phyloP scores from a whole-genome alignment of 1,284 basidiomycete genomes.

The Wallemia mellicola region DNA sequence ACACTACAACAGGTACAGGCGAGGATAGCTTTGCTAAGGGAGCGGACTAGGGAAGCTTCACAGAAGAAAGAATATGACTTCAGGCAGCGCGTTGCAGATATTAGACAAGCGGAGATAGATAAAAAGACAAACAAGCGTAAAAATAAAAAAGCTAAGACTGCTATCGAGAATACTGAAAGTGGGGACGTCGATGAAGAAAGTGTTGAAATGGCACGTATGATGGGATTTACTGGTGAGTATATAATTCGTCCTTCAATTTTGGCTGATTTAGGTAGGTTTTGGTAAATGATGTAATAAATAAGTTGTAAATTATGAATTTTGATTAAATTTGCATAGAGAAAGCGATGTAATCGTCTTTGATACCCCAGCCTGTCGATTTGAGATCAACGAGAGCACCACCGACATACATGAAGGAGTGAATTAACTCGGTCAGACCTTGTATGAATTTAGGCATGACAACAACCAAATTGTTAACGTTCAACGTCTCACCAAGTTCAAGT shows the following conservation, averaged over 20 bases:
- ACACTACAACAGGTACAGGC: conserved; percentile 71
- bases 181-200: conserved; percentile 9
- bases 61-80: conserved; percentile 74
- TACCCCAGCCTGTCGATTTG: not conserved
- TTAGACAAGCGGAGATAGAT: conserved; percentile 36
- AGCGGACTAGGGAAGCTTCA: conserved; percentile 47
- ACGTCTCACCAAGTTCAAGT: not conserved
- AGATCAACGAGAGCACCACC: not conserved
- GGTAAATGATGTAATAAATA: not conserved
- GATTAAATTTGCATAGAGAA: not conserved
- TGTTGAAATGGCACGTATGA: conserved; percentile 42
- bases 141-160: conserved; percentile 14
- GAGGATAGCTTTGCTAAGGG: conserved; percentile 59
- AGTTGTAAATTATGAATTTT: not conserved
- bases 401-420: not conserved
- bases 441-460: not conserved
- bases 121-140: conserved; percentile 20
- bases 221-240: conserved; percentile 54
- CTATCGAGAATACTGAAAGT: conserved; percentile 2
- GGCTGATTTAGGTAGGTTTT: not conserved
- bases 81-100: conserved; percentile 50
- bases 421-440: not conserved
- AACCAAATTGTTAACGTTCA: not conserved
- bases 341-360: not conserved
- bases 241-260: not conserved